Evolutionary conservation across 768 basidiomycete species (phyloP).

Genomic region (Plicaturopsis crispa): DNA sequence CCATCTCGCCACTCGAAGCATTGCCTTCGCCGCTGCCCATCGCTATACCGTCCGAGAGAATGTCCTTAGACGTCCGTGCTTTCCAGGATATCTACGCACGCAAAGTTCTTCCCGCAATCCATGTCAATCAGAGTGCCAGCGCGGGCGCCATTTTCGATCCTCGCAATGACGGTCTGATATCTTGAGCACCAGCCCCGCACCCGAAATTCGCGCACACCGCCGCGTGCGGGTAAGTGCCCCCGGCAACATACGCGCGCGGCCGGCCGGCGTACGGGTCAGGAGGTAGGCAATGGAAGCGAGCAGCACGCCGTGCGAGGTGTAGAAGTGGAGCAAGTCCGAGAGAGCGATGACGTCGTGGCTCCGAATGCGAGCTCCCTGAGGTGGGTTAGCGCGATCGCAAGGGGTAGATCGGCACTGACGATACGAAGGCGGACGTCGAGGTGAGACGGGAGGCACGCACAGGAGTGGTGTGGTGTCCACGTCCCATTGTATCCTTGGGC

Average conservation of each 20-base stretch:
- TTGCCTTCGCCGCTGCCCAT: too few species aligned
- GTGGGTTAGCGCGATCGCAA: background rate
- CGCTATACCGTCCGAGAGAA: too few species aligned
- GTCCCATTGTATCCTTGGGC: slow-evolving; percentile 61
- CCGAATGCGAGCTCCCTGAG: too few species aligned
- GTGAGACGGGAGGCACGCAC: slow-evolving; percentile 26
- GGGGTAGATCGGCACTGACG: slow-evolving; percentile 1
- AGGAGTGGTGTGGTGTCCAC: slow-evolving; percentile 33
- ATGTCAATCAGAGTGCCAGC: too few species aligned
- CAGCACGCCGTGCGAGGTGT: slow-evolving; percentile 48
- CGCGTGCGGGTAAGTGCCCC: slow-evolving; percentile 53
- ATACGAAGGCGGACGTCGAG: slow-evolving; percentile 1
- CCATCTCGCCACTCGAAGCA: too few species aligned
- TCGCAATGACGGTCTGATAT: too few species aligned
- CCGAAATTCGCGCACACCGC: slow-evolving; percentile 51
- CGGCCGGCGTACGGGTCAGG: slow-evolving; percentile 30
- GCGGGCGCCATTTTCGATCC: too few species aligned
- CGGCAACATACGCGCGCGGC: slow-evolving; percentile 51
- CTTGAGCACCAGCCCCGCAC: too few species aligned
- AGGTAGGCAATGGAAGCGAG: slow-evolving; percentile 42
- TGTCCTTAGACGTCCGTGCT: too few species aligned
- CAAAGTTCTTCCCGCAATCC: too few species aligned
- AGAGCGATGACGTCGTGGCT: slow-evolving; percentile 56
- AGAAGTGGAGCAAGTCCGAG: slow-evolving; percentile 69
- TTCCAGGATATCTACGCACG: too few species aligned